phyloP scores from a whole-genome alignment of 164 flowering plant genomes.

The Umbilicus rupestris region DNA sequence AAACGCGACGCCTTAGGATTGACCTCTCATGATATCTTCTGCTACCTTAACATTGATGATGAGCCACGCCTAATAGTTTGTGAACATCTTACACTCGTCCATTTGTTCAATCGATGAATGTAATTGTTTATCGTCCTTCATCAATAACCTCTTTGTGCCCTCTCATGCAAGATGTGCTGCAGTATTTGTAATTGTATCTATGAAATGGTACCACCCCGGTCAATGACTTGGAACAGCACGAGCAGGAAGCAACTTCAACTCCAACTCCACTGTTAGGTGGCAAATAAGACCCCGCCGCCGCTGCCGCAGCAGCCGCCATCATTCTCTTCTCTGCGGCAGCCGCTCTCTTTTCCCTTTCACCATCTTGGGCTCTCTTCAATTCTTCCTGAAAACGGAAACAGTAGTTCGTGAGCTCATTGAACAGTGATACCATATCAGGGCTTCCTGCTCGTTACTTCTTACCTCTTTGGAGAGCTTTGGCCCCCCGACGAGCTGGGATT shows the following conservation, averaged over 20 bases:
- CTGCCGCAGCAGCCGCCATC: conserved; percentile 35
- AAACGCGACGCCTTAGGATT: conserved; percentile 54
- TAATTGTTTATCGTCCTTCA: background rate
- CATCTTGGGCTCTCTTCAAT: conserved; percentile 40
- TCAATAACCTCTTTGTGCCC: conserved; percentile 71
- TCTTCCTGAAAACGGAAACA: conserved; percentile 39
- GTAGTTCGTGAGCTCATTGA: background rate
- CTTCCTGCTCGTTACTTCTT: background rate
- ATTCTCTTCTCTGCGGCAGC: conserved; percentile 91
- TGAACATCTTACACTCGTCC: background rate
- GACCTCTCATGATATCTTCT: conserved; percentile 28
- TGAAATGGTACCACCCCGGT: conserved; percentile 86
- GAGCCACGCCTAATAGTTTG: too few relatives aligned
- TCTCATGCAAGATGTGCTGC: conserved; percentile 93
- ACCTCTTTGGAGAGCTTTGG: conserved; percentile 61
- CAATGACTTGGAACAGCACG: conserved; percentile 63
- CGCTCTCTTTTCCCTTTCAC: conserved; percentile 89
- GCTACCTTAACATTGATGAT: too few relatives aligned
- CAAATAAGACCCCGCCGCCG: conserved; percentile 22
- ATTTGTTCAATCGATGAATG: background rate
- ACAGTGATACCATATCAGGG: background rate
- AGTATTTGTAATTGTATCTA: conserved; percentile 80
- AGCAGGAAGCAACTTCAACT: conserved; percentile 36
- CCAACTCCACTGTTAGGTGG: conserved; percentile 13
- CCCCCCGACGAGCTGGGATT: conserved; percentile 16